Percentiles rank a stretch among this genome's conserved stretches.
These are phyloP conservation scores for Hanseniaspora gamundiae DNA, from an alignment of 1,139 yeast species.

Conservation along the genomic window DNA sequence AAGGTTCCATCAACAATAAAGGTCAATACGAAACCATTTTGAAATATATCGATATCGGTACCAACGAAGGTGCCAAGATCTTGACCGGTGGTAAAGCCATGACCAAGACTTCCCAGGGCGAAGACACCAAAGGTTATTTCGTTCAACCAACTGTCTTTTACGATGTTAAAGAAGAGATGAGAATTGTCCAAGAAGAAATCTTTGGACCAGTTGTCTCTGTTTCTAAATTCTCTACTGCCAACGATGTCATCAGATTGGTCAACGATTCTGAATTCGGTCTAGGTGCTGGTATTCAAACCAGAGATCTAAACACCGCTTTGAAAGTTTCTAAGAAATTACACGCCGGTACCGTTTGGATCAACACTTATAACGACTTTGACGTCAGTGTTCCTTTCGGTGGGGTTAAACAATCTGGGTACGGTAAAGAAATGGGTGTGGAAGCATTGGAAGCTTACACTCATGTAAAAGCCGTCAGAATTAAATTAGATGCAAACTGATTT, in stretches of 20 bases:
- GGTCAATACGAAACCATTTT: slow-evolving; percentile 62
- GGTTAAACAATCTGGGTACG: slow-evolving; percentile 64
- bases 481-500: slow-evolving; percentile 11
- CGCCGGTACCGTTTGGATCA: slow-evolving; percentile 70
- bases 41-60: slow-evolving; percentile 58
- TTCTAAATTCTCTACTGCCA: slow-evolving; percentile 49
- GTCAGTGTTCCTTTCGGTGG: slow-evolving; percentile 70
- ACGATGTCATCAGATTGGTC: slow-evolving; percentile 51
- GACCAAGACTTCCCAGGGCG: slow-evolving; percentile 4
- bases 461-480: slow-evolving; percentile 58
- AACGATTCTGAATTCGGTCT: slow-evolving; percentile 66
- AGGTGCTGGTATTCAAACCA: slow-evolving; percentile 70
- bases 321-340: slow-evolving; percentile 48
- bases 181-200: slow-evolving; percentile 54
- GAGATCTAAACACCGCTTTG: slow-evolving; percentile 38
- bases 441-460: slow-evolving; percentile 64
- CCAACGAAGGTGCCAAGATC: slow-evolving; percentile 54
- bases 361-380: slow-evolving; percentile 64
- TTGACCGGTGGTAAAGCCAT: slow-evolving; percentile 59
- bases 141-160: slow-evolving; percentile 57
- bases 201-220: slow-evolving; percentile 68
- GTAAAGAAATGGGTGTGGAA: slow-evolving; percentile 71
- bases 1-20: slow-evolving; percentile 65
- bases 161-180: slow-evolving; percentile 47
- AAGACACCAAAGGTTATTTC: slow-evolving; percentile 49